These are phyloP conservation scores for Termitomyces sp. DNA, from an alignment of 768 basidiomycete species.

Conservation along the genomic window DNA sequence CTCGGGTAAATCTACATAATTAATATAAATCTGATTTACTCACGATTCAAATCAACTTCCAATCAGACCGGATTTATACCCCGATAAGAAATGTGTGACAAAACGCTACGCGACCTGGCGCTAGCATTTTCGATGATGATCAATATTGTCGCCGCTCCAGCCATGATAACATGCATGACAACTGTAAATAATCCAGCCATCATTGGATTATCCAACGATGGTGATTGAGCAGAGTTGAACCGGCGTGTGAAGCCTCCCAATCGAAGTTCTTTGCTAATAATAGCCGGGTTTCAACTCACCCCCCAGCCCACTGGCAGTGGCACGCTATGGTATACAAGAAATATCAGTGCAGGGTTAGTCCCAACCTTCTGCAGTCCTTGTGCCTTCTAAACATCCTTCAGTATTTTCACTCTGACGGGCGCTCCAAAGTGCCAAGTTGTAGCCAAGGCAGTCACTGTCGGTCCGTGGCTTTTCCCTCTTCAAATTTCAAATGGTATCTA, in stretches of 20 bases:
- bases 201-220: too few relatives aligned
- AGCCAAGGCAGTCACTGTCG: constrained; percentile 47
- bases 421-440: constrained; percentile 39
- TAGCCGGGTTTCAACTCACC: neutral
- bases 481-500: neutral
- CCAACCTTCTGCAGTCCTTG: neutral
- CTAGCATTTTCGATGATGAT: neutral
- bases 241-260: neutral
- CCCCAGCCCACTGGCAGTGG: too few relatives aligned
- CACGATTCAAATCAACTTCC: too few relatives aligned
- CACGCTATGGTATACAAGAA: constrained; percentile 34
- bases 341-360: constrained; percentile 44
- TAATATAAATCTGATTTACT: too few relatives aligned
- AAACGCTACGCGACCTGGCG: neutral
- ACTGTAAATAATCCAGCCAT: too few relatives aligned
- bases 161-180: too few relatives aligned
- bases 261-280: neutral
- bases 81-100: too few relatives aligned
- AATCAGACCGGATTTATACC: too few relatives aligned
- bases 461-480: constrained; percentile 24
- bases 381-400: constrained; percentile 12
- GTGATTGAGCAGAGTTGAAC: too few relatives aligned
- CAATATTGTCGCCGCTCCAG: neutral
- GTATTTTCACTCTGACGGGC: constrained; percentile 47
- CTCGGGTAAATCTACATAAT: too few relatives aligned